Base-by-base conservation (phyloP, 768 basidiomycete genomes). In the Amanita subjunquillea region DNA sequence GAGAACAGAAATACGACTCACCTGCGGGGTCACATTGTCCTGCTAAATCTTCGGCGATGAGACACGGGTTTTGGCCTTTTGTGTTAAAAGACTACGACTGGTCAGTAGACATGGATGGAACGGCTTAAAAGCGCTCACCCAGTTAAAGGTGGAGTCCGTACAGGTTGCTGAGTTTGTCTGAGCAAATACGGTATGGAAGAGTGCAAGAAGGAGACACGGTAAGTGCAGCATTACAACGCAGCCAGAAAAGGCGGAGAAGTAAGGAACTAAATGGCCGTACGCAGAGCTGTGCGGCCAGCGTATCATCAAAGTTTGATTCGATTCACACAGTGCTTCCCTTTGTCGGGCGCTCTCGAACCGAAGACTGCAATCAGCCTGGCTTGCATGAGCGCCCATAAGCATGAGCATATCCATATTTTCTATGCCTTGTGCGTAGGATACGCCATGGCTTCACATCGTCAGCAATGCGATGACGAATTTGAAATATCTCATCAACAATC, bases 1-100 rank as follows among this genome's bases (percentile, higher is more conserved):
- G 3, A n/a, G 2, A n/a, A 15, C 23, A 13, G 13, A 22, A 23
- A 29, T 12, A 15, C 13, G 48, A 27, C 39, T 34, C 34, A 43
- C 40, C 53, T 49, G 22, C 6, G 6, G 15, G 20, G 27, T 41
- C 41, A 36, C 53, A 54, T 23, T 40, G 23, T 8, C 37, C 46
- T 27, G 39, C 53, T 23, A 48, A 22, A 29, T 20, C 8, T 25
- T 45, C 38, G 4, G 53, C 53, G 15, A 54, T 30, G 3, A 30
- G 6, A 48, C 53, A 54, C 8, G 53, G 53, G 22, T 40, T 42
- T 29, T 54, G 53, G 6, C 39, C 39, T 29, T 12, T 6, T 4
- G 53, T 23, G 39, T 54, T 52, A 25, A 52, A 52, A 5, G 7
- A 9, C 51, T 52, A 7, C 3, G 8, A 15, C 7, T 9, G 3